Evolutionary conservation across 208 protist genomes (phyloP).

Genomic region (Acanthamoeba lenticulata): DNA sequence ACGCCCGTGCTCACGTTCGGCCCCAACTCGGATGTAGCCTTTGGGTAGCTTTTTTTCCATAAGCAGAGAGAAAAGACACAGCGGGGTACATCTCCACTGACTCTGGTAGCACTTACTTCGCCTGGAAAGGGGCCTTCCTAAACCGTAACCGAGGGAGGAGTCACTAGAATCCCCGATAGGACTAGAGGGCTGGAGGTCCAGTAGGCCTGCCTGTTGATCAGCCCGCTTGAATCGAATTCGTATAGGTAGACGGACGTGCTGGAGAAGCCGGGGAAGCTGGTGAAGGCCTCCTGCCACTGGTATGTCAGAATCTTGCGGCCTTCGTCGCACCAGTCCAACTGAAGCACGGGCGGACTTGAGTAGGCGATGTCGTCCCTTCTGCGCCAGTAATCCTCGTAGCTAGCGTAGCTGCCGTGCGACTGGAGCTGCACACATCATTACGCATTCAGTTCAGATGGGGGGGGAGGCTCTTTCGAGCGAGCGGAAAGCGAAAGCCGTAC

Average conservation of each 20-base stretch:
- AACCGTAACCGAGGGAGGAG: too few species aligned
- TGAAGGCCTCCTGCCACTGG: not conserved
- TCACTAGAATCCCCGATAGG: too few species aligned
- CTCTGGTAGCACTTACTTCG: too few species aligned
- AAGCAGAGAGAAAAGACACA: too few species aligned
- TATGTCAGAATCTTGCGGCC: not conserved
- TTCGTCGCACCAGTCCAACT: not conserved
- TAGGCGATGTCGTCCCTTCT: not conserved
- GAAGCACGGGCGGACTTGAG: not conserved
- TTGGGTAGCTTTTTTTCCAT: too few species aligned
- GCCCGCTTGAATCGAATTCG: not conserved
- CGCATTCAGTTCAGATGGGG: not conserved
- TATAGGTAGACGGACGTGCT: not conserved
- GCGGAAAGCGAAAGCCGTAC: not conserved
- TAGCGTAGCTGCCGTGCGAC: not conserved
- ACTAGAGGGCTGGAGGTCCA: too few species aligned
- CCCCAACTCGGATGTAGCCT: too few species aligned
- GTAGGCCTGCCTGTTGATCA: not conserved
- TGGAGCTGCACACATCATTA: not conserved
- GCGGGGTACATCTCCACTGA: too few species aligned
- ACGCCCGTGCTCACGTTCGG: too few species aligned
- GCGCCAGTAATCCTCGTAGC: not conserved
- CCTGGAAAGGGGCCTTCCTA: too few species aligned
- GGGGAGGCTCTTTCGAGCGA: not conserved
- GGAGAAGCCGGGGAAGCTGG: too few species aligned